These are phyloP conservation scores for Candida neerlandica DNA, from an alignment of 1,139 yeast genomes.

Conservation along the genomic window DNA sequence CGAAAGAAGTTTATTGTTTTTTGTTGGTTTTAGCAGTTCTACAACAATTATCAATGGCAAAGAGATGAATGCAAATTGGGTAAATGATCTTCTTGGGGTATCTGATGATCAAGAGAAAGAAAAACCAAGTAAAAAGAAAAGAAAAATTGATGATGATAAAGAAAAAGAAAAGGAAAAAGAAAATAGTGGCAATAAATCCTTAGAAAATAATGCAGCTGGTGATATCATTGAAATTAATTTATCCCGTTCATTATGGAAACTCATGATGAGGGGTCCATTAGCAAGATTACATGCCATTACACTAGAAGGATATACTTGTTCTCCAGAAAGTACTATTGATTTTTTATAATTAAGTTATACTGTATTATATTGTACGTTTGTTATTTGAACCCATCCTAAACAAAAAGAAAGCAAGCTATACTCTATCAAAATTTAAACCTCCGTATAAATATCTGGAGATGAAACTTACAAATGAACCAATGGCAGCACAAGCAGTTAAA, in stretches of 20 bases:
- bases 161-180: conserved; percentile 18
- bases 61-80: conserved; percentile 41
- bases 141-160: conserved; percentile 6
- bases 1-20: conserved; percentile 24
- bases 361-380: background rate
- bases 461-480: conserved; percentile 29
- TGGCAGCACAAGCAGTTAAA: conserved; percentile 26
- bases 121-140: conserved; percentile 4
- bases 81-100: conserved; percentile 27
- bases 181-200: conserved; percentile 11
- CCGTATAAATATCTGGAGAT: conserved; percentile 29
- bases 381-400: background rate
- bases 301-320: conserved; percentile 31
- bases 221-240: conserved; percentile 40
- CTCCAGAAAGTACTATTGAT: conserved; percentile 6
- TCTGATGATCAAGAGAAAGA: background rate
- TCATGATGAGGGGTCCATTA: conserved; percentile 27
- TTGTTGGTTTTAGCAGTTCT: conserved; percentile 31
- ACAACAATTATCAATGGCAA: conserved; percentile 38
- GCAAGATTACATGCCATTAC: conserved; percentile 33
- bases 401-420: conserved; percentile 6
- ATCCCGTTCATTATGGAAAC: conserved; percentile 37
- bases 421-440: conserved; percentile 21
- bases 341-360: conserved; percentile 3
- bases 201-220: conserved; percentile 22